phyloP scores from a whole-genome alignment of 768 basidiomycete genomes.

The Boletus barrowsii region DNA sequence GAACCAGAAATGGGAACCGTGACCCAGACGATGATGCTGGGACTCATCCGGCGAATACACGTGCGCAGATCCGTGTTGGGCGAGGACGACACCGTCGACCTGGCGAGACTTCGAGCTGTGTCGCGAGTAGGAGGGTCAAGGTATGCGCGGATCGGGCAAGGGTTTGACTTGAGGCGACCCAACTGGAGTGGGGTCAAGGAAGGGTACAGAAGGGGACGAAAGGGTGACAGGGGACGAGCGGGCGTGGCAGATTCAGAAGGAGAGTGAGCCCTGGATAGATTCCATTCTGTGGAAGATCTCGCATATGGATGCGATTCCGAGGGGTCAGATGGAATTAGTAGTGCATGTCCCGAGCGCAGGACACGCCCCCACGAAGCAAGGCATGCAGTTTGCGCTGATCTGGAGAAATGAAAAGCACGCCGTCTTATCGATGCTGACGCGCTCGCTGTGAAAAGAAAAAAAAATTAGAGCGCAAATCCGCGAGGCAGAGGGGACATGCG shows the following conservation, averaged over 20 bases:
- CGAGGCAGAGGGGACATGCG: constrained; percentile 27
- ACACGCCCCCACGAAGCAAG: constrained; percentile 19
- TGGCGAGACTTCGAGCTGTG: constrained; percentile 45
- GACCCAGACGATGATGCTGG: constrained; percentile 48
- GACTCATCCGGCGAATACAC: constrained; percentile 53
- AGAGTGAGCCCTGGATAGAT: constrained; percentile 8
- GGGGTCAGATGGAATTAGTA: constrained; percentile 14
- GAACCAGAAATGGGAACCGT: constrained; percentile 35
- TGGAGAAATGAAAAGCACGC: constrained; percentile 32
- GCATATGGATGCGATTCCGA: constrained; percentile 18
- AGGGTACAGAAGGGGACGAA: constrained; percentile 1
- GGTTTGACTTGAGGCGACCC: constrained; percentile 44
- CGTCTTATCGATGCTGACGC: constrained; percentile 24
- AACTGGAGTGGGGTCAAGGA: constrained; percentile 34
- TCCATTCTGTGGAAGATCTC: constrained; percentile 24
- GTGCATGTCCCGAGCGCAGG: constrained; percentile 17
- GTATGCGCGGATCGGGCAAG: constrained; percentile 48
- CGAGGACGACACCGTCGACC: constrained; percentile 43
- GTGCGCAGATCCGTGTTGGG: constrained; percentile 47
- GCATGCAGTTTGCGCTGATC: constrained; percentile 23
- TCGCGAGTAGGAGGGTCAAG: constrained; percentile 48
- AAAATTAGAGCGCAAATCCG: constrained; percentile 18
- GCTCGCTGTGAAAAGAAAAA: constrained; percentile 9
- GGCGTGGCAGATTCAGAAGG: background rate
- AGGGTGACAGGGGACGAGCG: constrained; percentile 8